These are phyloP conservation scores for Puccinia sorghi DNA, from an alignment of 1,284 basidiomycete species.

Conservation along the genomic window DNA sequence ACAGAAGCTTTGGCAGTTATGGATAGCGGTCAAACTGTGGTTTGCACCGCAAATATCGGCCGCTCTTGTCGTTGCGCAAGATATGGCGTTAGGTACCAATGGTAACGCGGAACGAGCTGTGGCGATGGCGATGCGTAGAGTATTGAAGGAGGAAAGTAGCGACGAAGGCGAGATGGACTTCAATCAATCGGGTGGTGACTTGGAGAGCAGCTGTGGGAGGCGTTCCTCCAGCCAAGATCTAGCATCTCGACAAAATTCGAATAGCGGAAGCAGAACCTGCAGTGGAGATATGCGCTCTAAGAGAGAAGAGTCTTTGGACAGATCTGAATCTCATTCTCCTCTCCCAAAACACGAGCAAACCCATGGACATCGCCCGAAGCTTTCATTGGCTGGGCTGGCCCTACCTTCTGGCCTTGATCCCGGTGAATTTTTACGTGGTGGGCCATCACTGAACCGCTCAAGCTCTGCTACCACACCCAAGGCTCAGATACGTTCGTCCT, in stretches of 20 bases:
- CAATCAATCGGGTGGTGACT: slow-evolving; percentile 27
- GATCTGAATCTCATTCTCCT: slow-evolving; percentile 22
- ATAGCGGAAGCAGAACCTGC: not conserved
- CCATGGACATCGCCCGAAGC: slow-evolving; percentile 20
- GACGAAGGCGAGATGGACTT: slow-evolving; percentile 34
- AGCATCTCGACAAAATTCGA: slow-evolving; percentile 16
- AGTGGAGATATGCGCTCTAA: not conserved
- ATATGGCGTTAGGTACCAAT: slow-evolving; percentile 1
- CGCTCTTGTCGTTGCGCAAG: slow-evolving; percentile 20
- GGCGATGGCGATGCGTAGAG: slow-evolving; percentile 34
- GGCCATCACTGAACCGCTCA: slow-evolving; percentile 28
- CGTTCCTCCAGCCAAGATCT: slow-evolving; percentile 28
- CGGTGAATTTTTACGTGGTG: slow-evolving; percentile 23
- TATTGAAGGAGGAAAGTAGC: slow-evolving; percentile 38
- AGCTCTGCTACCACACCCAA: slow-evolving; percentile 31
- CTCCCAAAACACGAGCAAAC: slow-evolving; percentile 12
- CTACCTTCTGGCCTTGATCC: slow-evolving; percentile 17
- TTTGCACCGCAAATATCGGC: slow-evolving; percentile 18
- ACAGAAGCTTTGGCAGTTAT: slow-evolving; percentile 23
- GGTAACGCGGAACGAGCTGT: slow-evolving; percentile 27
- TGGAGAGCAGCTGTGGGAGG: slow-evolving; percentile 20
- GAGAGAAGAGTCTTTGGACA: slow-evolving; percentile 21
- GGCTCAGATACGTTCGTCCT: slow-evolving; percentile 29
- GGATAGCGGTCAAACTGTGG: slow-evolving; percentile 30
- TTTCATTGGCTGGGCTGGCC: slow-evolving; percentile 13